These are phyloP conservation scores for Cytospora piceae DNA, from an alignment of 2,329 filamentous ascomycete species.

Conservation along the genomic window DNA sequence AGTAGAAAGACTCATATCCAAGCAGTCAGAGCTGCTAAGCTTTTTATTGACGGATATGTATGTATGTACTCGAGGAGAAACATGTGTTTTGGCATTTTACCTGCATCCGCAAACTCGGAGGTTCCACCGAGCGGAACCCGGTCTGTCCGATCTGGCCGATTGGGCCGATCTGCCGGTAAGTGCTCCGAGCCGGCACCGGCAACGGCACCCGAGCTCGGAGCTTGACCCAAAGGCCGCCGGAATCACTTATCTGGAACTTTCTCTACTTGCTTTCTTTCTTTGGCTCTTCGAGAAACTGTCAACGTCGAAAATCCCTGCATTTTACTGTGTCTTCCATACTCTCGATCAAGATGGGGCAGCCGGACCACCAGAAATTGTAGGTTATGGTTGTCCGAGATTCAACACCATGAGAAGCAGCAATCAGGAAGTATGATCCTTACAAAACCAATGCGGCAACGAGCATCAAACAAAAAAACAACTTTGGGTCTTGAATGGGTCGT, in stretches of 20 bases:
- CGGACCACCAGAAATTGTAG: background rate
- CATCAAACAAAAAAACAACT: too few relatives aligned
- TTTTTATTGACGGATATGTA: too few relatives aligned
- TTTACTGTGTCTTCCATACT: background rate
- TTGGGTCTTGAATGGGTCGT: too few relatives aligned
- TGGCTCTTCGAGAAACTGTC: background rate
- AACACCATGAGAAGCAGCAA: background rate
- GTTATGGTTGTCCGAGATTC: background rate
- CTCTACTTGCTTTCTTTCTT: background rate
- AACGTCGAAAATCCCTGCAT: background rate
- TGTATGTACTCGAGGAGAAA: background rate
- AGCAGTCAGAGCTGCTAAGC: too few relatives aligned
- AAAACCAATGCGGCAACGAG: too few relatives aligned
- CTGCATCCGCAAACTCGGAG: conserved; percentile 9
- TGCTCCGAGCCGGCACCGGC: conserved; percentile 21
- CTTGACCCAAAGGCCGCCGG: background rate
- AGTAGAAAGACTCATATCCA: too few relatives aligned
- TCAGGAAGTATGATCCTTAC: background rate
- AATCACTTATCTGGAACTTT: background rate
- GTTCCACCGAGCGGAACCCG: background rate
- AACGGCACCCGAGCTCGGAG: conserved; percentile 20
- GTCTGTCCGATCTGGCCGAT: background rate
- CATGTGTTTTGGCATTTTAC: background rate
- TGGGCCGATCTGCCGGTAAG: background rate
- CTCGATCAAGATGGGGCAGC: too few relatives aligned